A percentile compares a stretch with the other conserved stretches of the same genome.
These are phyloP conservation scores for Irpex sp. DNA, from an alignment of 1,284 basidiomycete genomes.

Conservation along the genomic window DNA sequence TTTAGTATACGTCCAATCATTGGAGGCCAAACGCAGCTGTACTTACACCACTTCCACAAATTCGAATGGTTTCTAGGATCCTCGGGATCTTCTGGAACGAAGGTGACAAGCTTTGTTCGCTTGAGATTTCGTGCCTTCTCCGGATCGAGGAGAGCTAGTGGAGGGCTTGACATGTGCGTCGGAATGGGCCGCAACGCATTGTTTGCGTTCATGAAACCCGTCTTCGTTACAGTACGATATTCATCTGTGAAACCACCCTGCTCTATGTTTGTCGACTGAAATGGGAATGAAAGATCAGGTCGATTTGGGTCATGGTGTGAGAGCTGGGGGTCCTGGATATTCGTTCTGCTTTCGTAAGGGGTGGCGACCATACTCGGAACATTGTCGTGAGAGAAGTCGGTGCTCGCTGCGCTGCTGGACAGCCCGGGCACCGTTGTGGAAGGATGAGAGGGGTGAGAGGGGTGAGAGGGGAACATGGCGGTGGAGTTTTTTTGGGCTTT, in stretches of 20 bases:
- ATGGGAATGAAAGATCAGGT: slow-evolving; percentile 31
- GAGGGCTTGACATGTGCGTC: slow-evolving; percentile 23
- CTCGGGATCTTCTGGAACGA: slow-evolving; percentile 43
- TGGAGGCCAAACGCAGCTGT: slow-evolving; percentile 27
- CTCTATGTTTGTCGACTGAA: slow-evolving; percentile 26
- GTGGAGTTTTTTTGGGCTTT: too few relatives aligned
- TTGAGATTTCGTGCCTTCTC: slow-evolving; percentile 30
- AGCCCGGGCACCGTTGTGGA: too few relatives aligned
- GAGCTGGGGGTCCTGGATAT: slow-evolving; percentile 7
- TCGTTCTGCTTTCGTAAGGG: background rate
- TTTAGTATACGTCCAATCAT: slow-evolving; percentile 37
- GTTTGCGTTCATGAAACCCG: slow-evolving; percentile 25
- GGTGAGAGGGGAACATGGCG: too few relatives aligned
- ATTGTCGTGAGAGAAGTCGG: background rate
- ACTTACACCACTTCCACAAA: slow-evolving; percentile 44
- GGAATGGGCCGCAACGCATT: slow-evolving; percentile 27
- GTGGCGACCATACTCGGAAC: background rate
- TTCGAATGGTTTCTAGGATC: slow-evolving; percentile 63
- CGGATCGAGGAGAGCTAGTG: slow-evolving; percentile 26
- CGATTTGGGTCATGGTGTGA: slow-evolving; percentile 24
- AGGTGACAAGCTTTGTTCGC: slow-evolving; percentile 29
- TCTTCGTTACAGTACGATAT: slow-evolving; percentile 27
- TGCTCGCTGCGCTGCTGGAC: too few relatives aligned
- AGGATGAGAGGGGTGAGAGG: too few relatives aligned
- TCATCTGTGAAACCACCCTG: slow-evolving; percentile 30